These are phyloP conservation scores for Dimocarpus longan DNA, from an alignment of 345 rosid species.

Conservation along the genomic window DNA sequence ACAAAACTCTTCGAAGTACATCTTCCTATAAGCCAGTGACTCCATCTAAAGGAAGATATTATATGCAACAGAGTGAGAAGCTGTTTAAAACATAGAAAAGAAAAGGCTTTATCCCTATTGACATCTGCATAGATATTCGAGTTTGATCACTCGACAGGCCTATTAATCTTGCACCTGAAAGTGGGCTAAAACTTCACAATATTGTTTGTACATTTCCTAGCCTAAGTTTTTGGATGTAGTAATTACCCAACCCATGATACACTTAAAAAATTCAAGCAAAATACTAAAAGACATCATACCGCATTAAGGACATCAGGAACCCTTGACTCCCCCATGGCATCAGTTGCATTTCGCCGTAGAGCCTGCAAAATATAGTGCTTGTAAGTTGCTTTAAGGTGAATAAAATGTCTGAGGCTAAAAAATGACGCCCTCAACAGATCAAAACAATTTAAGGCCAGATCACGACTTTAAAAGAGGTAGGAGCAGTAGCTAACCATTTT, in stretches of 20 bases:
- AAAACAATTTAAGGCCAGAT: conserved; percentile 3
- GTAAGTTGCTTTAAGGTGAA: not conserved
- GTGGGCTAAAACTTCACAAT: not conserved
- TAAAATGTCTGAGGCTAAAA: not conserved
- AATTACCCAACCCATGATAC: not conserved
- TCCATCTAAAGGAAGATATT: conserved; percentile 51
- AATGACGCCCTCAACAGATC: conserved; percentile 1
- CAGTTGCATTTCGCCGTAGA: conserved; percentile 55
- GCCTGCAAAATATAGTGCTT: conserved; percentile 43
- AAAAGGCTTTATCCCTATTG: not conserved
- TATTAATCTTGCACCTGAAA: not conserved
- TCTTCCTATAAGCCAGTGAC: conserved; percentile 67
- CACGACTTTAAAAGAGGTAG: conserved; percentile 11
- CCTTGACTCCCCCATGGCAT: conserved; percentile 75
- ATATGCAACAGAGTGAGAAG: conserved; percentile 9
- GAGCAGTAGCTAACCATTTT: conserved; percentile 50
- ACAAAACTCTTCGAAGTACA: conserved; percentile 83
- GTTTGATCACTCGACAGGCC: not conserved
- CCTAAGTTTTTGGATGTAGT: not conserved
- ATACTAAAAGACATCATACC: conserved; percentile 32
- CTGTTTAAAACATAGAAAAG: not conserved
- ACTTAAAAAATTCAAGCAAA: not conserved
- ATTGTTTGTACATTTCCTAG: not conserved
- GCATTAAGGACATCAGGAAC: conserved; percentile 58
- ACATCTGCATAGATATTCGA: not conserved